Evolutionary conservation across 768 basidiomycete genomes (phyloP).

Genomic region (Tylopilus rubrobrunneus): DNA sequence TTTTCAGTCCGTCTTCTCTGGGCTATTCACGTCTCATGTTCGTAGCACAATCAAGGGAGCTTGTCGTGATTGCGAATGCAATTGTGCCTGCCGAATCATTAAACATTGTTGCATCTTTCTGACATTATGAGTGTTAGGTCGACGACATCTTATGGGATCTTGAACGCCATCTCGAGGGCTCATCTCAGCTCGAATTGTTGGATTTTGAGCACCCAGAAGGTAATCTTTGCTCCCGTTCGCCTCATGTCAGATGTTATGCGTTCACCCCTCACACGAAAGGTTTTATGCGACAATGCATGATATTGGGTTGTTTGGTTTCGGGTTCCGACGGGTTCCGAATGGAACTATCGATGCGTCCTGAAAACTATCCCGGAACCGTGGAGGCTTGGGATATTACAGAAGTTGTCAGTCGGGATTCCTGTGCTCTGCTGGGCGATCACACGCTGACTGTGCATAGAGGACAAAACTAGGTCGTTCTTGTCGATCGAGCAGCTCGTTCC

Average conservation of each 20-base stretch:
- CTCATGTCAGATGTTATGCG: no score
- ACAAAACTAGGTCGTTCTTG: no score
- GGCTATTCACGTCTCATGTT: not conserved
- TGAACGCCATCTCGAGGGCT: slow-evolving; percentile 86
- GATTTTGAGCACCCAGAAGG: slow-evolving; percentile 94
- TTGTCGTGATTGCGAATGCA: slow-evolving; percentile 95
- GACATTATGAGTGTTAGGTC: slow-evolving; percentile 41
- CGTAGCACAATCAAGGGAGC: slow-evolving; percentile 70
- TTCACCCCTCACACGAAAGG: no score
- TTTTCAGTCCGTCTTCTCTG: no score
- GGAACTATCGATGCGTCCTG: slow-evolving; percentile 93
- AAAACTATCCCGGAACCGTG: slow-evolving; percentile 85
- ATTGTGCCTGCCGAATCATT: not conserved
- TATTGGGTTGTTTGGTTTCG: slow-evolving; percentile 92
- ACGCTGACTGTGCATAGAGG: slow-evolving; percentile 1
- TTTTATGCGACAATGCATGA: no score
- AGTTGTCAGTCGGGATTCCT: slow-evolving; percentile 42
- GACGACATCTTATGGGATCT: slow-evolving; percentile 90
- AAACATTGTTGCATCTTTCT: not conserved
- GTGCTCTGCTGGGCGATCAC: not conserved
- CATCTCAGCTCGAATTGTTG: slow-evolving; percentile 76
- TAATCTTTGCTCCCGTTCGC: not conserved
- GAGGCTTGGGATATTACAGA: slow-evolving; percentile 92
- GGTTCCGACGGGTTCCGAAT: slow-evolving; percentile 88
- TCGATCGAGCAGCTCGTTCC: no score